Evolutionary conservation across 306 rosid species (phyloP), one percentile per base, ranked within the genome.

Genomic region (Dalbergia cochinchinensis): DNA sequence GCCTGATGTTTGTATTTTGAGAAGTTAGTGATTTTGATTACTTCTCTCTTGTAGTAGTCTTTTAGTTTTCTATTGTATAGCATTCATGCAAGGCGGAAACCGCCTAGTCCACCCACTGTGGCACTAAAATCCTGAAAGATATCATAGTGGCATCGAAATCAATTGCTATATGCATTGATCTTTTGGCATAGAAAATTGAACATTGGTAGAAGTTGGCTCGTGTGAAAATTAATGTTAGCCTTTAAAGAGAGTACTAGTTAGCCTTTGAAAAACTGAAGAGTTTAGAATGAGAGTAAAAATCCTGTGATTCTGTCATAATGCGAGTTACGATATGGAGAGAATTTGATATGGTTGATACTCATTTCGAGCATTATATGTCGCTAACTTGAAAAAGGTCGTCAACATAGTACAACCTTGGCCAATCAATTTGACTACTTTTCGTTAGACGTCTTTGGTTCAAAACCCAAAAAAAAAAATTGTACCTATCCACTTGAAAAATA

Each of bases 1-100:
- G 65, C 70, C 65, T 78, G 42, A 42, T 69, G 18, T 74, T 41
- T 72, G 45, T 83, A 45, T 47, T 13, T 37, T 6, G 60, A 37
- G 64, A 51, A 59, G 59, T 65, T 53, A 68, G 37, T 70, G 45
- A 33, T 61, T 73, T 45, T 6, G 51, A 37, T 48, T 62, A 10
- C 6, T 59, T 42, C 14, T 73, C 22, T 65, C 60, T 39, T 65
- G 11, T 53, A 33, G 20, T 37, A 37, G 41, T 1, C 22, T 31
- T 15, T 65, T 9, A 42, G 33, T 74, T 64, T 39, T 44, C 8
- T 63, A 11, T 66, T 11, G 39, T 65, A 69, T 64, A 64, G 37
- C 76, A 44, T 31, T 50, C 59, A 57, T 16, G 18, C 54, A 73
- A n/a, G 59, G 60, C 18, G 26, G 53, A 50, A 83, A 72, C 66